Conservation (phyloP, 2,329 filamentous ascomycete genomes). For the Rhexocercosporidium sp. region DNA sequence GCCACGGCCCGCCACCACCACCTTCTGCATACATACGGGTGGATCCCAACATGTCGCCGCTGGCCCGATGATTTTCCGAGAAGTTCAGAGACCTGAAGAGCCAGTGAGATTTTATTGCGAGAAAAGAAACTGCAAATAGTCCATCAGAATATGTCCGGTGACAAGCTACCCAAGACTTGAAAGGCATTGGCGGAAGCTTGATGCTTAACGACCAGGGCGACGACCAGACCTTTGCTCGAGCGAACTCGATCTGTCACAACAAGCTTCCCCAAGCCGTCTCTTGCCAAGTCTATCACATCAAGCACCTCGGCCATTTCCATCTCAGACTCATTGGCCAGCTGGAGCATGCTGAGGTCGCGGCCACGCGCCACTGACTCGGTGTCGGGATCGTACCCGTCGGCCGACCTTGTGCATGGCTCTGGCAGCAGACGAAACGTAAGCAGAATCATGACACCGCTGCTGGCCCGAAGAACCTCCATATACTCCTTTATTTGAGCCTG, state of each 20-base stretch:
- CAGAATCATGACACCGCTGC: constrained; percentile 36
- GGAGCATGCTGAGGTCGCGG: constrained; percentile 41
- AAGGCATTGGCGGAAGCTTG: too few species aligned
- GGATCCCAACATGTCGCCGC: too few species aligned
- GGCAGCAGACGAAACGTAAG: constrained; percentile 38
- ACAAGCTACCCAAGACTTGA: too few species aligned
- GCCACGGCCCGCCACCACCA: too few species aligned
- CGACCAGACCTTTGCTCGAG: constrained; percentile 23
- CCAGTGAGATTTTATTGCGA: too few species aligned
- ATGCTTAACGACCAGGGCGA: constrained; percentile 35
- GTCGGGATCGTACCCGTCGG: constrained; percentile 17
- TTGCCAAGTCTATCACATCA: constrained; percentile 37
- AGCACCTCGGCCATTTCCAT: constrained; percentile 41
- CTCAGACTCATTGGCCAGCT: constrained; percentile 40
- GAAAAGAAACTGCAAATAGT: too few species aligned
- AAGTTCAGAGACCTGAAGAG: too few species aligned
- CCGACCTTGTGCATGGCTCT: constrained; percentile 29
- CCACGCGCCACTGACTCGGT: constrained; percentile 37
- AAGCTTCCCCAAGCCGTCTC: constrained; percentile 36
- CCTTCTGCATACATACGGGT: too few species aligned
- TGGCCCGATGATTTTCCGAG: too few species aligned
- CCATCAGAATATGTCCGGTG: too few species aligned
- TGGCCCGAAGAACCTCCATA: neutral
- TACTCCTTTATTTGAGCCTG: neutral
- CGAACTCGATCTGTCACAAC: constrained; percentile 35